These are phyloP conservation scores for Xylaria arbuscula DNA, from an alignment of 2,329 filamentous ascomycete genomes.

Conservation along the genomic window DNA sequence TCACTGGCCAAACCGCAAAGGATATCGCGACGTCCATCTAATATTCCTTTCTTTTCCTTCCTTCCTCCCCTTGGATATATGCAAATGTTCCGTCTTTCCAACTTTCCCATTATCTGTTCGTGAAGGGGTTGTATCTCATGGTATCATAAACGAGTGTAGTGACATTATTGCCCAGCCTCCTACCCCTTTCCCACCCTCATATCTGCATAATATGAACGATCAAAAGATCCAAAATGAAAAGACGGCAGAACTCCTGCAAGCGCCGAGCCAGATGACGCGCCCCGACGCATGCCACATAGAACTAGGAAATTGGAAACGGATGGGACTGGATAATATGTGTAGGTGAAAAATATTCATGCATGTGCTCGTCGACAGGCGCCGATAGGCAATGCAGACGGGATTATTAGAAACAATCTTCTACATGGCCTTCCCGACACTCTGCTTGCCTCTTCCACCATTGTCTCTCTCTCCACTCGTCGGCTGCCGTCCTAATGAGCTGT, in stretches of 20 bases:
- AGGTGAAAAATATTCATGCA: conserved; percentile 9
- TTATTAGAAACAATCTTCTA: conserved; percentile 32
- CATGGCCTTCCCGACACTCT: conserved; percentile 52
- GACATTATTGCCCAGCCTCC: conserved; percentile 20
- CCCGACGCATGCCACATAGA: conserved; percentile 31
- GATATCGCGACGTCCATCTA: conserved; percentile 11
- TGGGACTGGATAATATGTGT: not conserved
- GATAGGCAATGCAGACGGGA: not conserved
- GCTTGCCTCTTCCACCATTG: conserved; percentile 42
- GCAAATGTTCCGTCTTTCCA: not conserved
- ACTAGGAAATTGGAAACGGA: conserved; percentile 3
- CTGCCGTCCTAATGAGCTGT: conserved; percentile 32
- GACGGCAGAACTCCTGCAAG: conserved; percentile 32
- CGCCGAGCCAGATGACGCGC: conserved; percentile 37
- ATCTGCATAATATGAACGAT: not conserved
- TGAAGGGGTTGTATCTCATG: conserved; percentile 11
- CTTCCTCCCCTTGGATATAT: not conserved
- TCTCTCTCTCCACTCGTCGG: conserved; percentile 36
- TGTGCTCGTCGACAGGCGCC: not conserved
- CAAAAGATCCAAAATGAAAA: not conserved
- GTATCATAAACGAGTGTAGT: conserved; percentile 46
- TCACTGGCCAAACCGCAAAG: conserved; percentile 1
- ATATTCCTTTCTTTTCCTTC: not conserved
- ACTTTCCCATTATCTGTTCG: conserved; percentile 2
- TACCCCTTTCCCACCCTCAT: conserved; percentile 20